Base-by-base conservation (phyloP, 495 filamentous ascomycete species). In the Neurospora africana region DNA sequence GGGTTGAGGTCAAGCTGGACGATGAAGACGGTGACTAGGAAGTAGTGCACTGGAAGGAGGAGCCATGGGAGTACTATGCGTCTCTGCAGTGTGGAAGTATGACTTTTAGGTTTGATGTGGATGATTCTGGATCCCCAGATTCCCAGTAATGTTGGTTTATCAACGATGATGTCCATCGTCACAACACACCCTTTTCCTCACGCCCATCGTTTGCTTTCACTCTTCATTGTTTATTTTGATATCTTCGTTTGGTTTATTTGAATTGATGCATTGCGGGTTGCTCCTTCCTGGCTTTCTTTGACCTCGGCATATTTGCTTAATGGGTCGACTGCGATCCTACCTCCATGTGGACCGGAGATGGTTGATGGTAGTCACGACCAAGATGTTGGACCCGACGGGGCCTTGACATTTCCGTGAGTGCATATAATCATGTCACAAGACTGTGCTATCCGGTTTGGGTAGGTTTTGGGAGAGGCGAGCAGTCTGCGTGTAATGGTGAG, bases 1-100 rank as follows among this genome's bases (percentile, higher is more conserved):
- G 58, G 53, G 10, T 40, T 73, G 53, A 69, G n/a, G 40, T 37
- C 23, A 17, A 40, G 67, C n/a, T 71, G 72, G 72, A 35, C n/a
- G 2, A 68, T 73, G 38, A 38, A 68, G 72, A 71, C 40, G 17
- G 47, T 69, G 17, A 58, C 58, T 4, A 47, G 69, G 11, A 67
- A 33, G 72, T 33, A 41, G 17, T 40, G 13, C 39, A 40, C 15
- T 40, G 17, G 17, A 19, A 41, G 40, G 15, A 17, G 40, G 13
- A 5, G 33, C 33, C 33, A 38, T 13, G 40, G 40, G 40, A 40
- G 39, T 17, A 11, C 0, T 10, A 15, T 40, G 38, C 13, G 13
- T 15, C 38, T 15, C 10, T 13, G 38, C n/a, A n/a, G n/a, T n/a
- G n/a, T 40, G 11, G 10, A 40, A 40, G 2, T 40, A 11, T 4